phyloP scores from a whole-genome alignment of 2,329 filamentous ascomycete genomes.

The Ceratocystis alfenasii region DNA sequence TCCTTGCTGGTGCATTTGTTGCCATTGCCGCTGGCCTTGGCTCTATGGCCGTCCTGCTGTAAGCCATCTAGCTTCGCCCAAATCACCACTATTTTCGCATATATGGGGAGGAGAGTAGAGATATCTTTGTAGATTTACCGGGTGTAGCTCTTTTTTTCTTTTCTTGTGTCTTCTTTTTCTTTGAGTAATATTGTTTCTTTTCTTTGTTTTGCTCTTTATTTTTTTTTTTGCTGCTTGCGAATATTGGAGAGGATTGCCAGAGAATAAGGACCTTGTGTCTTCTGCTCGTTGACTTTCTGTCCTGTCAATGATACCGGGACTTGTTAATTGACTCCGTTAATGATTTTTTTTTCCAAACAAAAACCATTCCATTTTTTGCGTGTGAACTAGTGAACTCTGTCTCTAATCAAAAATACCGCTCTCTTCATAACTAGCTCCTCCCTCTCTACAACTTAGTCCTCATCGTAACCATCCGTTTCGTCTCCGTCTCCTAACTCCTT shows the following conservation, averaged over 20 bases:
- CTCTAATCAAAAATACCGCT: conserved; percentile 16
- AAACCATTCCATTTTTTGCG: neutral
- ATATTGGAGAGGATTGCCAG: neutral
- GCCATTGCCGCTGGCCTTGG: conserved; percentile 10
- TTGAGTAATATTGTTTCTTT: conserved; percentile 17
- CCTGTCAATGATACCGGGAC: conserved; percentile 7
- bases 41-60: conserved; percentile 17
- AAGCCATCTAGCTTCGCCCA: neutral
- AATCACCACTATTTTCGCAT: neutral
- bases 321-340: conserved; percentile 11
- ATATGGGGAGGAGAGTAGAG: neutral
- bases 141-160: conserved; percentile 11
- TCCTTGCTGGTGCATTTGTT: conserved; percentile 15
- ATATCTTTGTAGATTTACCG: conserved; percentile 7
- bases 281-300: conserved; percentile 6
- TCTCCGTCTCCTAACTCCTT: conserved; percentile 29
- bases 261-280: conserved; percentile 3
- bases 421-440: conserved; percentile 9
- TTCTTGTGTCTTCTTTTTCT: conserved; percentile 8
- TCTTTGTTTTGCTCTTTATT: conserved; percentile 2
- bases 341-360: neutral
- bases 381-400: neutral
- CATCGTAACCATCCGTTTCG: conserved; percentile 17
- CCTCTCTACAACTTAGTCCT: neutral
- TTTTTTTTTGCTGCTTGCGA: neutral